Base-by-base conservation (phyloP, 1,284 basidiomycete genomes). In the Trametes sp. region DNA sequence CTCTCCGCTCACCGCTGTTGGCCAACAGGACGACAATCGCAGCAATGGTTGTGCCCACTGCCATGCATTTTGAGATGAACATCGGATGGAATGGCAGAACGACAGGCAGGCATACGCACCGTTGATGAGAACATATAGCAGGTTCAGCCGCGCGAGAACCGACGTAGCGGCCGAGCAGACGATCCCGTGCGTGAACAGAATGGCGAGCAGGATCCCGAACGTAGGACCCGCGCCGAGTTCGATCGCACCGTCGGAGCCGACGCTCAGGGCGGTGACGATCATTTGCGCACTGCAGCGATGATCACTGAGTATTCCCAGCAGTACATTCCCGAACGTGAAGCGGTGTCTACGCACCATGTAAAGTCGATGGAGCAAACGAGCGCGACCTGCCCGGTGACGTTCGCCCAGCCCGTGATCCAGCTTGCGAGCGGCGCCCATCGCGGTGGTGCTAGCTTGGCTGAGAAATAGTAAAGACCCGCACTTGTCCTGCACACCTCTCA, bases 331-430 rank as follows among this genome's bases (percentile, higher is more conserved):
- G 35, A 10, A 36, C 38, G 24, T n/a, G 28, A 1, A 31, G 0
- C 19, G 28, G 23, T 11, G 13, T 1, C 10, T 23, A 54, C 79
- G 26, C 50, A 82, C 83, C 87, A 87, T 23, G 88, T 89, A 64
- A 87, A 92, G 71, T 91, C 89, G 57, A 92, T 91, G 4, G 88
- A 90, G 69, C 86, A 89, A 31, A 92, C 87, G 11, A 90, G 81
- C 0, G 87, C 81, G 24, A 86, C 76, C 71, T 86, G 85, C n/a
- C 85, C 84, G 4, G 83, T 85, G 56, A 87, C 78, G 65, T 87
- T 88, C 13, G 85, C 85, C 87, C 86, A 88, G 1, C 84, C 83
- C n/a, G 89, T 92, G 57, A 92, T 87, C 90, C 90, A 92, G 66
- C 88, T 89, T 1, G 88, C 87, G 44, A 92, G 74, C 6, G 88